A percentile compares a stretch with the other conserved stretches of the same genome.
Conservation (phyloP, 2,329 filamentous ascomycete species). For the Tolypocladium nubicola region DNA sequence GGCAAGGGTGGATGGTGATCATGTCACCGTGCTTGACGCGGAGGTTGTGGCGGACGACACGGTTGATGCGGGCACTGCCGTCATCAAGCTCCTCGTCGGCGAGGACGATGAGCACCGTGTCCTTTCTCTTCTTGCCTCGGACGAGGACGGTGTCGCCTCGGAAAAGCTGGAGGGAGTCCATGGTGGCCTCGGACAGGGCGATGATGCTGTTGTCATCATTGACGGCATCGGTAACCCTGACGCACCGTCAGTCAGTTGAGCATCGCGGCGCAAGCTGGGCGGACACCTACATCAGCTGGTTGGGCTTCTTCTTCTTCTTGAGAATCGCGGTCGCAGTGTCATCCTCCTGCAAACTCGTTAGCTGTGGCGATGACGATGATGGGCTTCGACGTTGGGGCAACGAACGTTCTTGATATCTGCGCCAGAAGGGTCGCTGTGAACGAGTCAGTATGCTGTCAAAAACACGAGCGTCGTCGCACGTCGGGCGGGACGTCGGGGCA, state of each 20-base stretch:
- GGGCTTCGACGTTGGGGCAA: constrained; percentile 12
- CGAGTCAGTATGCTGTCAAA: constrained; percentile 20
- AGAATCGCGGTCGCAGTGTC: constrained; percentile 93
- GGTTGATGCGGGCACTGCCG: constrained; percentile 93
- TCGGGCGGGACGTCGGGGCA: constrained; percentile 7
- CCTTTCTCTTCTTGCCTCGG: constrained; percentile 99
- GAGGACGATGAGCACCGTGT: constrained; percentile 94
- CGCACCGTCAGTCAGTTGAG: constrained; percentile 11
- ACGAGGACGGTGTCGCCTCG: constrained; percentile 96
- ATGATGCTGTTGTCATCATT: constrained; percentile 99
- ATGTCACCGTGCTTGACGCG: constrained; percentile 98
- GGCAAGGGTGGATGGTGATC: constrained; percentile 93
- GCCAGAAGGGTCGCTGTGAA: constrained; percentile 71
- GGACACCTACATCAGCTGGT: constrained; percentile 78
- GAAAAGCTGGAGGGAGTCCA: constrained; percentile 97
- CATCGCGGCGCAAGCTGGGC: neutral
- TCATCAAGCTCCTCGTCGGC: constrained; percentile 98
- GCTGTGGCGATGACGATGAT: constrained; percentile 8
- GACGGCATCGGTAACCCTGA: constrained; percentile 89
- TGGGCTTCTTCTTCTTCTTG: constrained; percentile 99
- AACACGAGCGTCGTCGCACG: neutral
- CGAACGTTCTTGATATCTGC: constrained; percentile 75
- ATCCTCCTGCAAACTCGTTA: constrained; percentile 52
- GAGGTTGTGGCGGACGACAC: constrained; percentile 95
- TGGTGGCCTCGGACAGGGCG: constrained; percentile 93